phyloP scores from a whole-genome alignment of 2,329 filamentous ascomycete genomes.

The Trichocomaceae sp. region DNA sequence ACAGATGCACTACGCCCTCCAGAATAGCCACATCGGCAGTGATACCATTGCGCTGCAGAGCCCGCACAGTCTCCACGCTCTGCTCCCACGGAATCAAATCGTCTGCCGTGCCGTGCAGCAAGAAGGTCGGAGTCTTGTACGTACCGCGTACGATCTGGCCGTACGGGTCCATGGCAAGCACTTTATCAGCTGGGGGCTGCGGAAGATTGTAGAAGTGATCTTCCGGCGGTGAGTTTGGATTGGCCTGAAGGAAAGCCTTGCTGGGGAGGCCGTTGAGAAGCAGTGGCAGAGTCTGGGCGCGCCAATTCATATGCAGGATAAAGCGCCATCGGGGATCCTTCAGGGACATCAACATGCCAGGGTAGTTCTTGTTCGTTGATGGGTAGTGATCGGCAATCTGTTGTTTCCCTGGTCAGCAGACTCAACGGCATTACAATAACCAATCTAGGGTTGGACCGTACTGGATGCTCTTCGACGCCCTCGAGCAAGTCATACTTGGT shows the following conservation, averaged over 20 bases:
- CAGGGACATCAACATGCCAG: conserved; percentile 13
- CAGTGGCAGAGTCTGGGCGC: conserved; percentile 26
- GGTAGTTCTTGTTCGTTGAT: neutral
- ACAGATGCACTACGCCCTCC: neutral
- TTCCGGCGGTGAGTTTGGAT: neutral
- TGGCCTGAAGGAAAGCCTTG: neutral
- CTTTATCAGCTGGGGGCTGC: neutral
- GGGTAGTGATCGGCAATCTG: neutral
- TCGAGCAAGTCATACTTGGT: neutral
- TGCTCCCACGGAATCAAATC: conserved; percentile 2
- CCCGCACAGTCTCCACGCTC: neutral
- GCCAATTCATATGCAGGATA: conserved; percentile 40
- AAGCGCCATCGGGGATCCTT: conserved; percentile 34
- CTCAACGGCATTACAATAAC: neutral
- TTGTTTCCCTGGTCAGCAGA: neutral
- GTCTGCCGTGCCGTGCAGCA: neutral
- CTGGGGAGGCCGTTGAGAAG: conserved; percentile 2
- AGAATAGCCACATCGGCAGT: neutral
- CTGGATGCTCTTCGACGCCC: neutral
- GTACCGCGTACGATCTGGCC: neutral
- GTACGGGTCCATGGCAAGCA: neutral
- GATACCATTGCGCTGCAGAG: neutral
- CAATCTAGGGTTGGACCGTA: neutral
- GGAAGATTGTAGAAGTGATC: neutral
- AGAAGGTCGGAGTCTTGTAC: neutral